These are phyloP conservation scores for Colletotrichum limetticola DNA, from an alignment of 2,329 filamentous ascomycete species.

Conservation along the genomic window DNA sequence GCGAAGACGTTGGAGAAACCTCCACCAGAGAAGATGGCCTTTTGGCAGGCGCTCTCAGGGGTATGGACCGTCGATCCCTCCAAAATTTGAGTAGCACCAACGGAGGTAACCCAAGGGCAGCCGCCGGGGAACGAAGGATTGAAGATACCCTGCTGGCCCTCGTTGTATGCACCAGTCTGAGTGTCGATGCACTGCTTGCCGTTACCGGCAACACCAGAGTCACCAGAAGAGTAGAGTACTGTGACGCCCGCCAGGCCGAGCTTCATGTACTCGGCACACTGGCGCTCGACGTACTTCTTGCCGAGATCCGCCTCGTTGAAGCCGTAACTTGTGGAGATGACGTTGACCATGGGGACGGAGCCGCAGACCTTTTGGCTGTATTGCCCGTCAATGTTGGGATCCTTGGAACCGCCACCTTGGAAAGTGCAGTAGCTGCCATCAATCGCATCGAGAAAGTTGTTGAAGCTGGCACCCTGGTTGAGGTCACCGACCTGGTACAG, in stretches of 20 bases:
- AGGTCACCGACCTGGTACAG: slow-evolving; percentile 56
- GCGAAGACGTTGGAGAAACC: slow-evolving; percentile 62
- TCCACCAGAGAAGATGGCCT: slow-evolving; percentile 57
- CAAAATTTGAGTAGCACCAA: slow-evolving; percentile 61
- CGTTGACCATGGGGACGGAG: slow-evolving; percentile 56
- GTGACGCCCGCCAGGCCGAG: slow-evolving; percentile 63
- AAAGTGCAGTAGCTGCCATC: slow-evolving; percentile 57
- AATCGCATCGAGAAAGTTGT: slow-evolving; percentile 56
- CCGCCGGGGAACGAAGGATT: slow-evolving; percentile 57
- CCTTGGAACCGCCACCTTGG: slow-evolving; percentile 48
- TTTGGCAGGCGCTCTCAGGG: slow-evolving; percentile 57
- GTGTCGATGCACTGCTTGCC: slow-evolving; percentile 48
- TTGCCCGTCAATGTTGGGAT: slow-evolving; percentile 51
- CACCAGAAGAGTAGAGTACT: slow-evolving; percentile 62
- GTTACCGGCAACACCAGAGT: slow-evolving; percentile 57
- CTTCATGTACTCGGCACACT: slow-evolving; percentile 68
- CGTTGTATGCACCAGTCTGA: slow-evolving; percentile 44
- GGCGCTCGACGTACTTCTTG: slow-evolving; percentile 58
- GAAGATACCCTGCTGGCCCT: slow-evolving; percentile 47
- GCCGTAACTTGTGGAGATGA: slow-evolving; percentile 65
- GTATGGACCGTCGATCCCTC: slow-evolving; percentile 50
- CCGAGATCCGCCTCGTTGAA: slow-evolving; percentile 63
- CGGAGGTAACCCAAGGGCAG: slow-evolving; percentile 62
- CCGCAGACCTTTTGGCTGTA: slow-evolving; percentile 57
- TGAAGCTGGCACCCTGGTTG: slow-evolving; percentile 51